Percentiles rank a stretch among this genome's conserved stretches.
These are phyloP conservation scores for Fusarium anguioides DNA, from an alignment of 2,329 filamentous ascomycete species.

Conservation along the genomic window DNA sequence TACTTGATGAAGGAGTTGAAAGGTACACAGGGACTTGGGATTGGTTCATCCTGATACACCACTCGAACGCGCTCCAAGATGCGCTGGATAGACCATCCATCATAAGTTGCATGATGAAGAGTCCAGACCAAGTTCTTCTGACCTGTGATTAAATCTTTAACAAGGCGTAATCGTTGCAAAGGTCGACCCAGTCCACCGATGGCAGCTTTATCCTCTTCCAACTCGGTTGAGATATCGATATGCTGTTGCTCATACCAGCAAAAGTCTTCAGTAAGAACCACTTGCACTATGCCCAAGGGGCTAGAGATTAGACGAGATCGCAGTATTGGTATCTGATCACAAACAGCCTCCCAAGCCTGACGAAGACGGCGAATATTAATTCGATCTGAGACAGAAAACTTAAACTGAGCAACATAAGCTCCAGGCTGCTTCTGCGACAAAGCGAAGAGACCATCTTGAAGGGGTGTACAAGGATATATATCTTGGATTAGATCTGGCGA, in stretches of 20 bases:
- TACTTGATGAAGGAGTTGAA: neutral
- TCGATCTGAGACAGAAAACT: neutral
- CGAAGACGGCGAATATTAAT: neutral
- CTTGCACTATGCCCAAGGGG: neutral
- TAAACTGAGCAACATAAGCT: neutral
- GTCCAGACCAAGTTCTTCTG: neutral
- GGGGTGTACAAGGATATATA: neutral
- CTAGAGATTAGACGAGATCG: neutral
- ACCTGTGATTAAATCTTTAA: neutral
- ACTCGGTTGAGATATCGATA: neutral
- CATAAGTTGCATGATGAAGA: neutral
- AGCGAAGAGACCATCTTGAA: neutral
- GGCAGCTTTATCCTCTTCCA: neutral
- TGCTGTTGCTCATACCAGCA: neutral
- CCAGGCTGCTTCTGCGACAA: neutral
- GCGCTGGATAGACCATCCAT: neutral
- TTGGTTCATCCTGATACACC: neutral
- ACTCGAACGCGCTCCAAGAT: neutral
- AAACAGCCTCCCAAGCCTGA: neutral
- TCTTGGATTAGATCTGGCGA: neutral
- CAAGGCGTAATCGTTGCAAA: neutral
- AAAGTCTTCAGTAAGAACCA: neutral
- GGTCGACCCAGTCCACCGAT: neutral
- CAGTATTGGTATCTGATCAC: neutral
- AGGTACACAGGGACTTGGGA: neutral